Evolutionary conservation across 495 filamentous ascomycete species (phyloP), one percentile per base, ranked within the genome.

Genomic region (Podospora conica): DNA sequence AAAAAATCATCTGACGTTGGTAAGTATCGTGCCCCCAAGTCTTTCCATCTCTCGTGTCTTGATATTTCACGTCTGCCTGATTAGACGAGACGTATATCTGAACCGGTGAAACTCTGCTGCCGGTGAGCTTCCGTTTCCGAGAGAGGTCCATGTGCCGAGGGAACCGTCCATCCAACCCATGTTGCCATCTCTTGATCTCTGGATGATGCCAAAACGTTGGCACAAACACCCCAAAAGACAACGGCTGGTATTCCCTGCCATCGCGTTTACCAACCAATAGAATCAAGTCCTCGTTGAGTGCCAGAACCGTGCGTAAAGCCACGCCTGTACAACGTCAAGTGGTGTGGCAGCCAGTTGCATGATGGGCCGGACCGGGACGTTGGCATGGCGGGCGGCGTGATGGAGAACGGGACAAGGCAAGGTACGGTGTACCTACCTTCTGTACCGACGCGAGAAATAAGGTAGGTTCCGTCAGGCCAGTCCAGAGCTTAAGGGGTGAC

Each of bases 251-350:
- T 48, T n/a, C 40, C 40, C 40, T 48, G 40, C 1, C 18, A n/a
- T 9, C 40, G 40, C 40, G 40, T 48, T 48, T n/a, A 48, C 40
- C 15, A 48, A 7, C 40, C 40, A 48, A 48, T 48, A n/a, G 40
- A 6, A 48, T 8, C 5, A 31, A 48, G 40, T 18, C 6, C 40
- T 48, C 4, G 40, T 7, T 18, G 15, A n/a, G 40, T 48, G 40
- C 40, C 18, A 48, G 40, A 48, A 48, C 40, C 40, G 40, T 48
- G 40, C 40, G 40, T 48, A 48, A 48, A 48, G 40, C 40, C 40
- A 59, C 57, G 57, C 57, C 25, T 59, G 57, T 59, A 4, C 57
- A 8, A 59, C 57, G 57, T 59, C 22, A 59, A 59, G 10, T 12
- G 22, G 57, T 48, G 40, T 48, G 40, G n/a, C 40, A 48, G 40